Evolutionary conservation across 768 basidiomycete genomes (phyloP), one percentile per base, ranked within the genome.

Genomic region (Mycena crocata): DNA sequence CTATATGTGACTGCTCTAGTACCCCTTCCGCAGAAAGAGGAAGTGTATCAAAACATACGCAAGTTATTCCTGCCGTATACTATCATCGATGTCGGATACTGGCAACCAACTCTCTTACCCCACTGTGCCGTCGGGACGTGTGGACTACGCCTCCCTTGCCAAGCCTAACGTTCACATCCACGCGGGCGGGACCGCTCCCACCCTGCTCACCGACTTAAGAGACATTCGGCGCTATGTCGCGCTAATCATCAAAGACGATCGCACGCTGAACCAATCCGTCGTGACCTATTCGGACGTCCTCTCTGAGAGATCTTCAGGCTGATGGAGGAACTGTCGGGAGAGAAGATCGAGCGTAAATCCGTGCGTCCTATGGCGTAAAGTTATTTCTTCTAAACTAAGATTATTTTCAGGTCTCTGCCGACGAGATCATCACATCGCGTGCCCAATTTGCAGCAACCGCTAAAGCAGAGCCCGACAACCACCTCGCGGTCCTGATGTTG

Each of bases 1-100:
- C 45, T 14, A 23, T 9, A 30, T 31, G n/a, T n/a, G n/a, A n/a
- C n/a, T n/a, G n/a, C n/a, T n/a, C n/a, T n/a, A n/a, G n/a, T n/a
- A n/a, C n/a, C n/a, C n/a, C n/a, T n/a, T n/a, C n/a, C n/a, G n/a
- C 42, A 79, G 77, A 79, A 78, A 74, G 67, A 73, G 5, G 70
- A 60, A 13, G 71, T 78, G 23, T 72, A 71, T 30, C 70, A 75
- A 7, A 74, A 72, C 57, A 57, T 78, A 54, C 44, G 70, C 17
- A 69, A 67, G 9, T 61, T 73, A 21, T 72, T 69, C 39, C 58
- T 77, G 4, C 64, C 69, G 1, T 73, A 79, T 55, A 78, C 78
- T 10, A 73, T 76, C 66, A 76, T 79, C 57, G 77, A 77, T 50
- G 74, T 76, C n/a, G 76, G 78, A 7, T 76, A 68, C 66, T 79